Evolutionary conservation across 2,329 filamentous ascomycete genomes (phyloP), one percentile per base, ranked within the genome.

Genomic region (Ciborinia camelliae): DNA sequence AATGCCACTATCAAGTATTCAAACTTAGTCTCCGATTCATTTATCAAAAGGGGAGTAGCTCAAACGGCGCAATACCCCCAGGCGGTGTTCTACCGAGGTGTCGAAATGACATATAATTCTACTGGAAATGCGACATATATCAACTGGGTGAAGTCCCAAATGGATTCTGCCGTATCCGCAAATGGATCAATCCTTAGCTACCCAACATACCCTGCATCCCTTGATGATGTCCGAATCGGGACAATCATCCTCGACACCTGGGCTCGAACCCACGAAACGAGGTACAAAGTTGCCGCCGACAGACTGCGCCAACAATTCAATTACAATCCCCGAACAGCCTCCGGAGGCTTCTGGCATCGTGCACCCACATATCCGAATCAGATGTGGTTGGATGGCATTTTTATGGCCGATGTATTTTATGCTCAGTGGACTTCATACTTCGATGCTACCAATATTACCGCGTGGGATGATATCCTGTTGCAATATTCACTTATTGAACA

Each of bases 381-480:
- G 70, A 84, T 84, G 82, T 85, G 83, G 83, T 77, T 86, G 0
- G 67, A 69, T 51, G 84, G 84, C 1, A 81, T 82, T 28, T 83
- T 77, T 73, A 82, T 82, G 81, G 78, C 79, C 0, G 64, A 67
- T 9, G 69, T 71, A 8, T 75, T 75, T 63, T 75, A 75, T 50
- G 70, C 73, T 20, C 68, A 72, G 30, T 63, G 61, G 61, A 63
- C 61, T 15, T 63, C 61, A 5, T 63, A 57, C 28, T 73, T 71
- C 35, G 70, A 71, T n/a, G 50, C 64, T 4, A 63, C 57, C n/a
- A 75, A 75, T 58, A 63, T 54, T 9, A 70, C 71, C 3, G 73
- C 73, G 0, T 75, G 69, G 68, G 68, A 74, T 45, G 71, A 74
- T 35, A 71, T 74, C n/a, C 45, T 72, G 2, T 65, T 71, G 41